Base-by-base conservation (phyloP, 1,139 yeast species). In the Yamadazyma conglobata region DNA sequence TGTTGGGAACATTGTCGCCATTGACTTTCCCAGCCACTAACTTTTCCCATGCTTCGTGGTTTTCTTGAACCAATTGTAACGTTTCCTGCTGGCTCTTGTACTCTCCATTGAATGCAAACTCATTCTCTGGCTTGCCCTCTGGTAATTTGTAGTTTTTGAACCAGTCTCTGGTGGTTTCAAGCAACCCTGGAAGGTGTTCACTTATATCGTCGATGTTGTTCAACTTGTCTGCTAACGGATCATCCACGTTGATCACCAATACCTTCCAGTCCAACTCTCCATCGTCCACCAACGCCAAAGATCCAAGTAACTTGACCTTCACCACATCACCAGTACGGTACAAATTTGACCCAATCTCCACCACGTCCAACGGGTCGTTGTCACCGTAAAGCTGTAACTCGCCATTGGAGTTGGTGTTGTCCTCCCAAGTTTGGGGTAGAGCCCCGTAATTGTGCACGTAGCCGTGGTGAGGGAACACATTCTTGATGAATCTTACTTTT, bases 241-340 rank as follows among this genome's bases (percentile, higher is more conserved):
- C 96, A 38, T 74, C 69, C 32, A 73, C 66, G 51, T 81, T 83
- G 44, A 87, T 74, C 41, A 79, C 95, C 48, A 87, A 76, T 33
- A 87, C 77, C 60, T 87, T 87, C 96, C 96, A 87, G 63, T 87
- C 96, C 44, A 93, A 79, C 62, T 86, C 95, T 39, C 95, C 95
- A 57, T 86, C 95, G 54, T 87, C 95, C 46, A 87, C 73, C 48
- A 87, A 67, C 22, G 95, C 95, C 74, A 86, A 74, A 39, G 85
- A 77, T 43, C 96, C 96, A 44, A 87, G 64, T 21, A 85, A 86
- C 60, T 84, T 85, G 36, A 86, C 95, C 56, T 80, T 79, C 52
- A 78, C 79, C 47, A 86, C 77, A 51, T 80, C 81, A 33, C 95
- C 96, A 16, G 84, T 77, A 56, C 72, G 62, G 25, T 79, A 75